Evolutionary conservation across 805 yeast species (phyloP).

Genomic region (Saturnispora saitoi): DNA sequence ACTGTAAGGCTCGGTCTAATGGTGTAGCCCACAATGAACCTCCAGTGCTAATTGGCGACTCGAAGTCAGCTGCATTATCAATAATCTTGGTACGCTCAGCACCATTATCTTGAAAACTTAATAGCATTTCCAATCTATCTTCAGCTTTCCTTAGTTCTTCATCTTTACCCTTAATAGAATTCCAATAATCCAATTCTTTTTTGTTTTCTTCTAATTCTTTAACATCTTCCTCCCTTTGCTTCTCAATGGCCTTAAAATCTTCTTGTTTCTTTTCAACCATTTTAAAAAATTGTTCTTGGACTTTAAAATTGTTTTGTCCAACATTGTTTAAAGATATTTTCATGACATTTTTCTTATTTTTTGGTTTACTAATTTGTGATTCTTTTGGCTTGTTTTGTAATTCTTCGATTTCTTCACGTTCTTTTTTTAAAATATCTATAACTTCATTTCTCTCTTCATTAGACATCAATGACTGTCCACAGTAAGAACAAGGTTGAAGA

Average conservation of each 20-base stretch:
- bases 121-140: constrained; percentile 58
- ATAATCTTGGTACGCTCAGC: constrained; percentile 88
- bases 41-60: constrained; percentile 31
- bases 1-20: constrained; percentile 75
- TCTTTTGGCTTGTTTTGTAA: constrained; percentile 14
- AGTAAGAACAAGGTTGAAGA: constrained; percentile 77
- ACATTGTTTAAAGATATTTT: constrained; percentile 49
- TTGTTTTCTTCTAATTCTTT: constrained; percentile 34
- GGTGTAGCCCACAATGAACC: constrained; percentile 78
- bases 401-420: constrained; percentile 38
- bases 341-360: constrained; percentile 37
- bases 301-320: constrained; percentile 56
- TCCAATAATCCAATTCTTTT: constrained; percentile 37
- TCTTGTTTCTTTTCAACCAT: constrained; percentile 43
- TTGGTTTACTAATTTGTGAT: constrained; percentile 13
- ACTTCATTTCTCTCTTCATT: constrained; percentile 55
- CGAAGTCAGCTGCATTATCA: constrained; percentile 87
- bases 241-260: constrained; percentile 27
- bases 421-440: constrained; percentile 41
- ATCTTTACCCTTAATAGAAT: constrained; percentile 35
- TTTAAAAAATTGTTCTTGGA: constrained; percentile 58
- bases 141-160: constrained; percentile 63
- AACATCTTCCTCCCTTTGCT: constrained; percentile 30
- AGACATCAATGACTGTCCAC: constrained; percentile 61
- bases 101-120: constrained; percentile 77